A percentile compares a stretch with the other conserved stretches of the same genome.
Evolutionary conservation across 1,284 basidiomycete genomes (phyloP).

Genomic region (Vanrija sp.): DNA sequence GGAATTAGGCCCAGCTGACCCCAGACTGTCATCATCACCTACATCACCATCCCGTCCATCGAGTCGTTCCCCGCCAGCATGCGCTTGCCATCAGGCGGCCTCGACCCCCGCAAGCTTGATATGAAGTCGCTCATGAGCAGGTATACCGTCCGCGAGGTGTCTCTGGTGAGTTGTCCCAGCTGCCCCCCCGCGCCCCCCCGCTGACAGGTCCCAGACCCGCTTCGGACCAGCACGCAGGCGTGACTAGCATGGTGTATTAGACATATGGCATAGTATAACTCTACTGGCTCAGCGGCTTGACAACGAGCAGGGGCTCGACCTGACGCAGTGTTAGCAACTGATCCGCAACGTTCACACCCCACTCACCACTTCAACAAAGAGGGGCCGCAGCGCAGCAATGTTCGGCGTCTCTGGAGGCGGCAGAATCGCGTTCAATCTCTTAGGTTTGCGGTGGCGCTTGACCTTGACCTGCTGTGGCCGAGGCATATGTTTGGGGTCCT

Average conservation of each 20-base stretch:
- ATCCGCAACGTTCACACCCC: not conserved
- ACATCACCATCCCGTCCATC: conserved; percentile 79
- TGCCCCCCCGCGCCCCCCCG: no score
- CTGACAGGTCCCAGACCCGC: conserved; percentile 23
- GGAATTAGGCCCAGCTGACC: conserved; percentile 53
- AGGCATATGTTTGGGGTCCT: conserved; percentile 38
- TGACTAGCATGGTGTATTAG: conserved; percentile 20
- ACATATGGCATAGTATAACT: not conserved
- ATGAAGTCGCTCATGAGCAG: conserved; percentile 63
- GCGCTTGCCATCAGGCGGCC: conserved; percentile 44
- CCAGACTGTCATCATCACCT: conserved; percentile 81
- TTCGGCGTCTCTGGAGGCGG: conserved; percentile 72
- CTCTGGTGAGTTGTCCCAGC: conserved; percentile 51
- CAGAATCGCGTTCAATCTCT: conserved; percentile 48
- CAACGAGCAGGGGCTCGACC: conserved; percentile 19
- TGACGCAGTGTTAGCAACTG: no score
- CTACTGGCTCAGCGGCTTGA: conserved; percentile 16
- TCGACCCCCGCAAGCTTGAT: conserved; percentile 52
- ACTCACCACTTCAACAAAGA: conserved; percentile 85
- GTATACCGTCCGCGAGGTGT: conserved; percentile 80
- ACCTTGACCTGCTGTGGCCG: conserved; percentile 45
- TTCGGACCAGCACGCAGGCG: conserved; percentile 41
- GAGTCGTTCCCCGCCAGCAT: conserved; percentile 54
- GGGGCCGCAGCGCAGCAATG: conserved; percentile 70
- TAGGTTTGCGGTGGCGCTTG: conserved; percentile 3